These are phyloP conservation scores for Dentiscutata heterogama DNA, from an alignment of 371 early-diverging fungal genomes.

Conservation along the genomic window DNA sequence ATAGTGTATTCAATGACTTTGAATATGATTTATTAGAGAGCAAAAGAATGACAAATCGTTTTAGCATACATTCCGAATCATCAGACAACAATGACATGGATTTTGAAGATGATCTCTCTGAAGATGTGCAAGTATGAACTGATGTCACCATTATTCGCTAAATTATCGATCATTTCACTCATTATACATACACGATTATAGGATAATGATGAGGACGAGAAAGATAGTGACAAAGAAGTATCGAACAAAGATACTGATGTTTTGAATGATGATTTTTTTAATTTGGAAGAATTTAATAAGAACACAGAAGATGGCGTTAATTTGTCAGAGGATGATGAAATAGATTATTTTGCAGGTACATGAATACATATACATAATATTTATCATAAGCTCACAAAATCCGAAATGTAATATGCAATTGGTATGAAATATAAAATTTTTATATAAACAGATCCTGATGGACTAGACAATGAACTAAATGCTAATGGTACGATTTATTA, in stretches of 20 bases:
- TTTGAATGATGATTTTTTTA: conserved; percentile 77
- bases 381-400: neutral
- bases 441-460: conserved; percentile 26
- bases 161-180: conserved; percentile 48
- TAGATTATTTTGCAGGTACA: conserved; percentile 42
- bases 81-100: conserved; percentile 51
- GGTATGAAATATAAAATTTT: neutral
- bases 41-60: too few species aligned
- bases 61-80: neutral
- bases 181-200: neutral
- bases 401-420: neutral
- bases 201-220: conserved; percentile 46
- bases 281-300: conserved; percentile 62
- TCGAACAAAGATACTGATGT: conserved; percentile 58
- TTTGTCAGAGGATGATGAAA: conserved; percentile 47
- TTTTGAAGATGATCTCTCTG: neutral
- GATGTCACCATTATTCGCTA: conserved; percentile 49
- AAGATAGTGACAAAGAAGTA: conserved; percentile 54
- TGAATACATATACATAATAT: neutral
- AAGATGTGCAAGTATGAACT: neutral
- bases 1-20: neutral
- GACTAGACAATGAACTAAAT: conserved; percentile 43
- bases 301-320: conserved; percentile 50
- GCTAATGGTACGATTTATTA: conserved; percentile 49
- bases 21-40: too few species aligned